These are phyloP conservation scores for Fusarium sp. DNA, from an alignment of 2,329 filamentous ascomycete genomes.

Conservation along the genomic window DNA sequence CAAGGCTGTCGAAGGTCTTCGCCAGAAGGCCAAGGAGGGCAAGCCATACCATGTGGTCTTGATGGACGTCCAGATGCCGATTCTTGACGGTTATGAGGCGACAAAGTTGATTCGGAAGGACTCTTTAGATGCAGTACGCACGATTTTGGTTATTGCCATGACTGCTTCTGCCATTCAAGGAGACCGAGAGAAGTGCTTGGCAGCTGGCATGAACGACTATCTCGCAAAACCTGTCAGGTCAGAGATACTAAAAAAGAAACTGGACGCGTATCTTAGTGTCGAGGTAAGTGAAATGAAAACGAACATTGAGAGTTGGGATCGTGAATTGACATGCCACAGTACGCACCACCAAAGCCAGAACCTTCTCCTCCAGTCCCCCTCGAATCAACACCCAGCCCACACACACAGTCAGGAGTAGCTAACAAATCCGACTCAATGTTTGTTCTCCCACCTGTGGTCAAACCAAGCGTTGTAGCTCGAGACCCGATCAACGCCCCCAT, in stretches of 20 bases:
- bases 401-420: conserved; percentile 14
- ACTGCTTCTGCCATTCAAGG: conserved; percentile 95
- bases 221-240: conserved; percentile 94
- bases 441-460: conserved; percentile 16
- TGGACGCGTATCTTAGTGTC: conserved; percentile 69
- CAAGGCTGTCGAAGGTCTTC: conserved; percentile 89
- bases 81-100: conserved; percentile 92
- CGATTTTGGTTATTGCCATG: conserved; percentile 96
- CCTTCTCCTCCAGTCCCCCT: conserved; percentile 15
- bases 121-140: conserved; percentile 78
- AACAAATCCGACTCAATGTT: conserved; percentile 27
- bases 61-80: conserved; percentile 98
- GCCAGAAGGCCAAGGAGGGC: conserved; percentile 76
- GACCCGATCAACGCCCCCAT: conserved; percentile 27
- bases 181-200: conserved; percentile 94
- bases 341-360: conserved; percentile 26
- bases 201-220: conserved; percentile 97
- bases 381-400: conserved; percentile 18
- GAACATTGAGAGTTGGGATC: neutral
- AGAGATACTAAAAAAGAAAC: conserved; percentile 85
- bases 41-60: conserved; percentile 89
- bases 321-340: conserved; percentile 33
- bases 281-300: conserved; percentile 46
- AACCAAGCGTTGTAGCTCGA: conserved; percentile 12
- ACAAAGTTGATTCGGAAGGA: conserved; percentile 87